Percentiles rank a stretch among this genome's conserved stretches.
These are phyloP conservation scores for Sequoiadendron giganteum DNA, from an alignment of 75 land plant genomes.

Conservation along the genomic window DNA sequence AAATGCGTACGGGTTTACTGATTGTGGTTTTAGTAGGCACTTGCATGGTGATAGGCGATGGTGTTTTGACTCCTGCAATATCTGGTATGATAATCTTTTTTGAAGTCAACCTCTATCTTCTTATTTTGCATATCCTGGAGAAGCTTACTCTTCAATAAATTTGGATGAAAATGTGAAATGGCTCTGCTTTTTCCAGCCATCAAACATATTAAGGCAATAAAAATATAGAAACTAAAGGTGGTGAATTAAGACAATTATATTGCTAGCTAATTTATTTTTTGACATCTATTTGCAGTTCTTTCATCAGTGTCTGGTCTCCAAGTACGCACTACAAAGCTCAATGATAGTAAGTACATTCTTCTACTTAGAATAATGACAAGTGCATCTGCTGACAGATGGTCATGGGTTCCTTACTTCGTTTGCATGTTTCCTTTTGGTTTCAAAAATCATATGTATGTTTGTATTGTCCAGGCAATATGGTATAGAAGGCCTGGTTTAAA, in stretches of 20 bases:
- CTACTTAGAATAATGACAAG: neutral
- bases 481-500: neutral
- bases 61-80: constrained; percentile 85
- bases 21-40: constrained; percentile 72
- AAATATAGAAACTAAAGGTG: neutral
- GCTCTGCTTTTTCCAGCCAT: neutral
- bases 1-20: constrained; percentile 42
- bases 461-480: neutral
- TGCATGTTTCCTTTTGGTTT: neutral
- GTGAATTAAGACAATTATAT: neutral
- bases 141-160: neutral
- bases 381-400: neutral
- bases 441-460: neutral
- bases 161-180: neutral
- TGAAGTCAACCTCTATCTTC: neutral
- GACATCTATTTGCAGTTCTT: constrained; percentile 55
- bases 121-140: neutral
- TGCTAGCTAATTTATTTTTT: neutral
- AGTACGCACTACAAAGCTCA: constrained; percentile 32
- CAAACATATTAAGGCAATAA: neutral
- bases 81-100: constrained; percentile 46
- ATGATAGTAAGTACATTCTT: constrained; percentile 35
- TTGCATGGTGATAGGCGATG: constrained; percentile 90
- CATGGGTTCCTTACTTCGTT: neutral
- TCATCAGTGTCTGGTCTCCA: constrained; percentile 74